Evolutionary conservation across 2,329 filamentous ascomycete species (phyloP).

Genomic region (Hymenoscyphus fructigenus): DNA sequence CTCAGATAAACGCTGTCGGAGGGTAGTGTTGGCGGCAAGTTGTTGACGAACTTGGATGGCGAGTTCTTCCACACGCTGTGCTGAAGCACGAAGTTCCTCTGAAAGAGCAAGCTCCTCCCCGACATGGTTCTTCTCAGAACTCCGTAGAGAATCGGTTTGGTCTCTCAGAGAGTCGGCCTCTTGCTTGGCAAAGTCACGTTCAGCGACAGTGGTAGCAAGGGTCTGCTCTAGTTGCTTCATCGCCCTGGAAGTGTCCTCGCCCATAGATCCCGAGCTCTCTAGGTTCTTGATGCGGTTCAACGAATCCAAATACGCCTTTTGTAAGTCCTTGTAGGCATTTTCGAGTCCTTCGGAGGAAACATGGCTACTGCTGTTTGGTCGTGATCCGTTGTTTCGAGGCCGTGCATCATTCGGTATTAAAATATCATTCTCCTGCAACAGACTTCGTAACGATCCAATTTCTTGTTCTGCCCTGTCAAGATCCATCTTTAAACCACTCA

Average conservation of each 20-base stretch:
- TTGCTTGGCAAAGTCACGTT: conserved; percentile 69
- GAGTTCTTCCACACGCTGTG: conserved; percentile 75
- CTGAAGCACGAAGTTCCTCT: conserved; percentile 69
- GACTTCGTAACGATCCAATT: conserved; percentile 74
- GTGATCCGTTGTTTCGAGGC: conserved; percentile 43
- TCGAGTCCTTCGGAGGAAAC: conserved; percentile 71
- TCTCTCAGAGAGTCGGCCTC: conserved; percentile 62
- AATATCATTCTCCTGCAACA: conserved; percentile 83
- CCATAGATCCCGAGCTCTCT: conserved; percentile 50
- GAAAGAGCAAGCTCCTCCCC: conserved; percentile 64
- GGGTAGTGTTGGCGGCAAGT: conserved; percentile 70
- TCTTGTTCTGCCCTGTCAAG: conserved; percentile 94
- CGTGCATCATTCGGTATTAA: conserved; percentile 59
- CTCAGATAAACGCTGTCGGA: conserved; percentile 74
- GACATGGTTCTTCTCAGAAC: conserved; percentile 55
- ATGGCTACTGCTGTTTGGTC: conserved; percentile 43
- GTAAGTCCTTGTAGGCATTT: conserved; percentile 72
- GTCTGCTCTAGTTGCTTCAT: conserved; percentile 66
- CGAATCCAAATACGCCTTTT: conserved; percentile 67
- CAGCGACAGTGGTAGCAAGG: conserved; percentile 66
- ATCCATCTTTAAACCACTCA: conserved; percentile 90
- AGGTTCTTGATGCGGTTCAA: conserved; percentile 65
- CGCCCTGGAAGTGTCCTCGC: conserved; percentile 61
- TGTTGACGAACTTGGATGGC: conserved; percentile 78
- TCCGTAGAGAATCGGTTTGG: conserved; percentile 58